phyloP scores from a whole-genome alignment of 495 filamentous ascomycete genomes.

The Diplogelasinospora grovesii region DNA sequence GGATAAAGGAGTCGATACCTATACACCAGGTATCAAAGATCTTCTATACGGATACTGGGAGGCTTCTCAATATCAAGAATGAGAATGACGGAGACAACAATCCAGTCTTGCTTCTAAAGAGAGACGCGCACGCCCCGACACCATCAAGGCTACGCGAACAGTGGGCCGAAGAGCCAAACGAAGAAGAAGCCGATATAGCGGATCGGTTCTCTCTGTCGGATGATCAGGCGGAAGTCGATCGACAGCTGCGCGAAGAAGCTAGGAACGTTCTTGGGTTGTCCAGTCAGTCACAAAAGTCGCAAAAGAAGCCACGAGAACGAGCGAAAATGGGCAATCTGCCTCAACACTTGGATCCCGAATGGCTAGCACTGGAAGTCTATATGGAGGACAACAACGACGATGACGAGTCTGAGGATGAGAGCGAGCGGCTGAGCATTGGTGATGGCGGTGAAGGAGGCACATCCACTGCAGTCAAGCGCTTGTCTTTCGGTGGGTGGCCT shows the following conservation, averaged over 20 bases:
- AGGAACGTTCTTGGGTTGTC: no score
- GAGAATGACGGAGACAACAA: constrained; percentile 71
- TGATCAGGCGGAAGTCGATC: constrained; percentile 59
- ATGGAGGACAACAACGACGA: constrained; percentile 50
- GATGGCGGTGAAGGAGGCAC: no score
- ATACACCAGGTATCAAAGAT: constrained; percentile 92
- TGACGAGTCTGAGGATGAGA: constrained; percentile 21
- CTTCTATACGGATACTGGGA: constrained; percentile 94
- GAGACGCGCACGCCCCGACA: constrained; percentile 68
- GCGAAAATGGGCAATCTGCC: constrained; percentile 66
- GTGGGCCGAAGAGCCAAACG: constrained; percentile 14
- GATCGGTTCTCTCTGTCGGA: constrained; percentile 9
- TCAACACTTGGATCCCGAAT: constrained; percentile 79
- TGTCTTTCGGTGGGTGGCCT: background rate
- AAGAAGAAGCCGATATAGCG: background rate
- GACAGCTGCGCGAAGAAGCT: constrained; percentile 56
- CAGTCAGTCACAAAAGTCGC: background rate
- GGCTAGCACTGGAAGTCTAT: constrained; percentile 92
- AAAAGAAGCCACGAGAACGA: constrained; percentile 15
- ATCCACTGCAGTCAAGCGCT: background rate
- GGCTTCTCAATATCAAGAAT: constrained; percentile 81
- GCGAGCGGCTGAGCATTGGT: background rate
- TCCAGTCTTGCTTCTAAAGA: constrained; percentile 79
- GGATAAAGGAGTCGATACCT: constrained; percentile 76
- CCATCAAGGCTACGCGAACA: constrained; percentile 41